A percentile compares a stretch with the other conserved stretches of the same genome.
These are phyloP conservation scores for Liquidambar formosana DNA, from an alignment of 164 flowering plant species.

Conservation along the genomic window DNA sequence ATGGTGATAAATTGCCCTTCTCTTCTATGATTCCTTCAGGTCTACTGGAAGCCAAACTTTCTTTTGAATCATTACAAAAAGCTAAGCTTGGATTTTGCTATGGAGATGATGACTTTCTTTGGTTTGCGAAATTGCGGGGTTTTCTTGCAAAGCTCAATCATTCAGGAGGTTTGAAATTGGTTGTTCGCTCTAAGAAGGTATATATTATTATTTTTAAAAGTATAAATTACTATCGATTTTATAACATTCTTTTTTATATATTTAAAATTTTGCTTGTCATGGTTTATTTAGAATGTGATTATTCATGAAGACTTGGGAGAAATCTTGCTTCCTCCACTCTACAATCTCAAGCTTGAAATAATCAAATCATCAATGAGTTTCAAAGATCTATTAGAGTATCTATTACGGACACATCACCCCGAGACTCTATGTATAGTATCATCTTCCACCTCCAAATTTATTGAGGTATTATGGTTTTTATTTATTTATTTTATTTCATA, in stretches of 20 bases:
- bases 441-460: slow-evolving; percentile 10
- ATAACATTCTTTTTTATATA: neutral
- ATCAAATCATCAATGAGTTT: slow-evolving; percentile 15
- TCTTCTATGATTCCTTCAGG: slow-evolving; percentile 11
- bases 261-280: neutral
- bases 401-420: slow-evolving; percentile 22
- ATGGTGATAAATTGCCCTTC: slow-evolving; percentile 26
- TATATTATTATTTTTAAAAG: neutral
- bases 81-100: neutral
- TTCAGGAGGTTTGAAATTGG: slow-evolving; percentile 23
- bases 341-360: slow-evolving; percentile 19
- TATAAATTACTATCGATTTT: neutral
- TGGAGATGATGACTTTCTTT: neutral
- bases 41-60: slow-evolving; percentile 26
- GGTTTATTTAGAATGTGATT: slow-evolving; percentile 12
- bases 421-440: slow-evolving; percentile 14
- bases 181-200: slow-evolving; percentile 23
- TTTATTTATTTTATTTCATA: neutral
- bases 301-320: slow-evolving; percentile 23
- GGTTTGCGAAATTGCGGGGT: neutral
- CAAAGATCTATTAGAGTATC: slow-evolving; percentile 13
- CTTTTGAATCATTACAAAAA: neutral
- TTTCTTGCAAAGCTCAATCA: slow-evolving; percentile 11
- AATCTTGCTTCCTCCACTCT: neutral
- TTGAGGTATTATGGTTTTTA: slow-evolving; percentile 16